These are phyloP conservation scores for Rosa hybrid DNA, from an alignment of 331 rosid species.

Conservation along the genomic window DNA sequence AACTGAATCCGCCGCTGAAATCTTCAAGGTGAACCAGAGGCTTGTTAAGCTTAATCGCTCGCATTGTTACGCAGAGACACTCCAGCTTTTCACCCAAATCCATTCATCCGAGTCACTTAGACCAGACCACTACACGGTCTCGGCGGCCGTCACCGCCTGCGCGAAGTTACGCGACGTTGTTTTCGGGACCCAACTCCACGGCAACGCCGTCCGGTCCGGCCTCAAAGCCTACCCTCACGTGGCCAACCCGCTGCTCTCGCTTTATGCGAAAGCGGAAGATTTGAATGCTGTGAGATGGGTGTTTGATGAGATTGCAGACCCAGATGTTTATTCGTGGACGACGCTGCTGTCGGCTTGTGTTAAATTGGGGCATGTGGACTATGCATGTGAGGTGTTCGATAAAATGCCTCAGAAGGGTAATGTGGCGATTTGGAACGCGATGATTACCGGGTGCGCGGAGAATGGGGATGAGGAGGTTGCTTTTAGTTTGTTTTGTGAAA, in stretches of 20 bases:
- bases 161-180: slow-evolving; percentile 29
- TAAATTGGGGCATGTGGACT: slow-evolving; percentile 40
- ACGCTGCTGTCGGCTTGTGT: slow-evolving; percentile 56
- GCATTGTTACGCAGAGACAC: slow-evolving; percentile 41
- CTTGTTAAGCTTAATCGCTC: slow-evolving; percentile 54
- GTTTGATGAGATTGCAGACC: slow-evolving; percentile 42
- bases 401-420: slow-evolving; percentile 40
- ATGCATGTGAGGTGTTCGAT: slow-evolving; percentile 54
- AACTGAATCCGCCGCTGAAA: slow-evolving; percentile 19
- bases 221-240: slow-evolving; percentile 58
- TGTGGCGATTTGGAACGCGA: slow-evolving; percentile 74
- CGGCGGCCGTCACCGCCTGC: slow-evolving; percentile 57
- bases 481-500: slow-evolving; percentile 45
- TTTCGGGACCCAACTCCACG: slow-evolving; percentile 64
- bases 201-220: slow-evolving; percentile 49
- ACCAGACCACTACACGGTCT: slow-evolving; percentile 73
- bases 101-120: slow-evolving; percentile 43
- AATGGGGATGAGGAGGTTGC: slow-evolving; percentile 41
- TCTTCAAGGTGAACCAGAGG: slow-evolving; percentile 45
- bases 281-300: slow-evolving; percentile 39
- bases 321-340: slow-evolving; percentile 79
- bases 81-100: slow-evolving; percentile 47
- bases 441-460: slow-evolving; percentile 57
- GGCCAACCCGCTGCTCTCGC: slow-evolving; percentile 61
- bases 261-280: slow-evolving; percentile 50